Evolutionary conservation across 2,329 filamentous ascomycete genomes (phyloP).

Genomic region (Byssochlamys sp.): DNA sequence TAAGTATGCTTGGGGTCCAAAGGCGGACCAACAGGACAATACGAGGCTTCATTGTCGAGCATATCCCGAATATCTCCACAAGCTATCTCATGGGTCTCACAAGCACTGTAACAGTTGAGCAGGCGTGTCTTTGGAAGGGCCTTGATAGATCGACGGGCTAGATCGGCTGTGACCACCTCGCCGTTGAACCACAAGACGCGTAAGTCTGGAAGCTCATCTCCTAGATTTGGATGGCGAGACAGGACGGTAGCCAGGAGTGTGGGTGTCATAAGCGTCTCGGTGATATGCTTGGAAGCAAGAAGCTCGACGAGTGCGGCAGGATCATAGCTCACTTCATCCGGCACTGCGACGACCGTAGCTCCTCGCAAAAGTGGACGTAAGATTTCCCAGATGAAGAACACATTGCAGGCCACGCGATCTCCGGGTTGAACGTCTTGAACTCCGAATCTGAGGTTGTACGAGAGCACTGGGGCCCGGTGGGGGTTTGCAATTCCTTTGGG

Average conservation of each 20-base stretch:
- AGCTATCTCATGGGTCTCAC: constrained; percentile 71
- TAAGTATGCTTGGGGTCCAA: constrained; percentile 61
- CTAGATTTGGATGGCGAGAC: constrained; percentile 57
- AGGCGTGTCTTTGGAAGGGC: constrained; percentile 60
- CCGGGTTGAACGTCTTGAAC: constrained; percentile 61
- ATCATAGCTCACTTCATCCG: constrained; percentile 69
- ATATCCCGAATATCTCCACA: constrained; percentile 65
- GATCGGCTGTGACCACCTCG: constrained; percentile 70
- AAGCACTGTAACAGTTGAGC: constrained; percentile 73
- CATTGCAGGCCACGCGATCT: constrained; percentile 76
- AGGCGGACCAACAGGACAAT: constrained; percentile 65
- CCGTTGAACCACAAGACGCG: constrained; percentile 71
- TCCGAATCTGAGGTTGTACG: constrained; percentile 62
- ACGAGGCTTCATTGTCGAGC: constrained; percentile 52
- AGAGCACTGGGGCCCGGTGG: constrained; percentile 62
- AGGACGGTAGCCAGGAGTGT: constrained; percentile 67
- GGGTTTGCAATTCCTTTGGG: constrained; percentile 78
- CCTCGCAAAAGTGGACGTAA: constrained; percentile 65
- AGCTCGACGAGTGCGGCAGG: constrained; percentile 64
- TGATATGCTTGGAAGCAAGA: constrained; percentile 56
- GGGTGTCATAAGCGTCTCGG: constrained; percentile 75
- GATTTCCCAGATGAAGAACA: constrained; percentile 82
- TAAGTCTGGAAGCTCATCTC: constrained; percentile 53
- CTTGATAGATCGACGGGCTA: constrained; percentile 58
- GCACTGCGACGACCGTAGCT: constrained; percentile 64